Base-by-base conservation (phyloP, 495 filamentous ascomycete species). In the Xylaria telfairii region DNA sequence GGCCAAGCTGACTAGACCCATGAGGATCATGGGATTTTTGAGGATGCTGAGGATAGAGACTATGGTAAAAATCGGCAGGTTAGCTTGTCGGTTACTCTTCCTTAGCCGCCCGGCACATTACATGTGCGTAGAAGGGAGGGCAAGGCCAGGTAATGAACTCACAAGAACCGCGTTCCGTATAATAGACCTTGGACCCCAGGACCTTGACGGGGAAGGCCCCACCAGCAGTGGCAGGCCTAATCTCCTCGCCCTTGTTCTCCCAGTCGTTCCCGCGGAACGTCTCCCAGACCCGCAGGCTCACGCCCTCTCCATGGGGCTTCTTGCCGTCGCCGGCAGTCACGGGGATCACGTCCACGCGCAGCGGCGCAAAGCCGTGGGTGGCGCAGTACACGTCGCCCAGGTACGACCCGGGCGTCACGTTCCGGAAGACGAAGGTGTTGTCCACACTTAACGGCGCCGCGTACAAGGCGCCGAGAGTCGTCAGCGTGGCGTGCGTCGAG, bases 21-120 rank as follows among this genome's bases (percentile, higher is more conserved):
- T 88, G 54, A 99, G 82, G 67, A 99, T 97, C 92, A 98, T 98
- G 4, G 96, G 96, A 76, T 92, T 97, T 81, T 93, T 92, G 74
- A 98, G 85, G 51, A 98, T 88, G 71, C 87, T 85, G 66, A 97
- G 72, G 68, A 86, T 72, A 71, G 81, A 84, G 80, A 85, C 84
- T 85, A 21, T 54, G 70, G 24, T 49, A 7, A n/a, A 41, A 39
- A 13, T 15, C 15, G 19, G 6, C 2, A 39, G 5, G 61, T 41
- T 42, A 44, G 49, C 49, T 60, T 42, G 53, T 24, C 17, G 2
- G n/a, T 39, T 12, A 10, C 28, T 34, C 32, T 15, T 54, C 12
- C 28, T 49, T 63, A 21, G 8, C 21, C 42, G 49, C 39, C 30
- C 34, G 7, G 37, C 56, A 12, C n/a, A 61, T 26, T n/a, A n/a